Evolutionary conservation across 805 yeast species (phyloP).

Genomic region (Sugiyamaella chiloensis): DNA sequence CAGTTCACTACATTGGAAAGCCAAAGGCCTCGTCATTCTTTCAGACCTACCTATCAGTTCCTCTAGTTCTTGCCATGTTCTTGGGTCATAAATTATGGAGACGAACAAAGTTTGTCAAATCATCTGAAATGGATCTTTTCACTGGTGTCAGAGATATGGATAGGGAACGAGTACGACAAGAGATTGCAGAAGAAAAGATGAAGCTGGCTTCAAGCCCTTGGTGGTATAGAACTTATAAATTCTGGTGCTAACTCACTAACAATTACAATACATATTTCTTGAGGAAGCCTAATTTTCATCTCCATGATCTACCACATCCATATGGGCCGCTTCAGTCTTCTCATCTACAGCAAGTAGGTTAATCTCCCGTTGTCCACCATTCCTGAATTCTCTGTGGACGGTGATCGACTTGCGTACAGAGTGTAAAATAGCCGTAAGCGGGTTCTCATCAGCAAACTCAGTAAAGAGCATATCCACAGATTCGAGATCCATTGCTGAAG

Average conservation of each 20-base stretch:
- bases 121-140: conserved; percentile 53
- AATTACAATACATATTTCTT: no score
- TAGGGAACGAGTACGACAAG: conserved; percentile 47
- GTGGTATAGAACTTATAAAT: conserved; percentile 41
- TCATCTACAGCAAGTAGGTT: background rate
- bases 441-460: conserved; percentile 2
- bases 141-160: conserved; percentile 58
- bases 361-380: background rate
- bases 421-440: background rate
- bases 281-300: no score
- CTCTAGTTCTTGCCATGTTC: conserved; percentile 57
- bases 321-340: background rate
- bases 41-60: conserved; percentile 60
- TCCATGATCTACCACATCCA: background rate
- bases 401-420: conserved; percentile 1
- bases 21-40: conserved; percentile 51
- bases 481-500: conserved; percentile 65
- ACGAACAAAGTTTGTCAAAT: conserved; percentile 37
- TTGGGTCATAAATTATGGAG: conserved; percentile 48
- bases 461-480: conserved; percentile 57
- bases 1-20: conserved; percentile 49
- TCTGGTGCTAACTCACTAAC: conserved; percentile 55
- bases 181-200: conserved; percentile 49
- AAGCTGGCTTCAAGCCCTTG: conserved; percentile 43
- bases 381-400: conserved; percentile 2